Percentiles rank a stretch among this genome's conserved stretches.
phyloP scores from a whole-genome alignment of 2,329 filamentous ascomycete species.

The Trichoderma endophyticum region DNA sequence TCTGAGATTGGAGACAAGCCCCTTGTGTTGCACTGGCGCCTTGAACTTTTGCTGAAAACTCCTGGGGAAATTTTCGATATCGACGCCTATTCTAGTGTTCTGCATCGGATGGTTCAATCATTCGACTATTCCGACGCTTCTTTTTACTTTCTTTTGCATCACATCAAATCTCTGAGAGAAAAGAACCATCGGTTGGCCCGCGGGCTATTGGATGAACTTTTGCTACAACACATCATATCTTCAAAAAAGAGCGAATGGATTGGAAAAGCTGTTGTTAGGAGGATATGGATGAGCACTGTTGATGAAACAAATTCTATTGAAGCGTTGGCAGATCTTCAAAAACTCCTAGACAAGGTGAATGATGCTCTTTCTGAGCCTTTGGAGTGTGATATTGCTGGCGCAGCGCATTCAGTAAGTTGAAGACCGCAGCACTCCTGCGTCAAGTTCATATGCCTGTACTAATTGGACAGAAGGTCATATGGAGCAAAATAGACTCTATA shows the following conservation, averaged over 20 bases:
- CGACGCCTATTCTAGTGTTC: constrained; percentile 47
- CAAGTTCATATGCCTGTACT: not conserved
- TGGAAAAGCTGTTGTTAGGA: constrained; percentile 65
- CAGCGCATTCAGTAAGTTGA: constrained; percentile 61
- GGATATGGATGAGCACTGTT: constrained; percentile 62
- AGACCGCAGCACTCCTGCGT: too few species aligned
- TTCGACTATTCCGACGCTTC: constrained; percentile 59
- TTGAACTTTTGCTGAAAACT: constrained; percentile 60
- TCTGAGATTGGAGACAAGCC: constrained; percentile 61
- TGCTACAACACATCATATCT: constrained; percentile 54
- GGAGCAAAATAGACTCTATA: constrained; percentile 69
- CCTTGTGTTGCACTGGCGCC: constrained; percentile 62
- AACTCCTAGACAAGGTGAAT: constrained; percentile 36
- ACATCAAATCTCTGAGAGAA: constrained; percentile 62
- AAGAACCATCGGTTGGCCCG: constrained; percentile 49
- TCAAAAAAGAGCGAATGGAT: constrained; percentile 56
- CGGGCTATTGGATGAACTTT: constrained; percentile 59
- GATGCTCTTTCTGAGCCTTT: constrained; percentile 47
- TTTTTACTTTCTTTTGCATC: constrained; percentile 64
- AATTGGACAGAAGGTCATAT: constrained; percentile 60
- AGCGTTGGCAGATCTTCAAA: constrained; percentile 21
- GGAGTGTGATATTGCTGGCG: constrained; percentile 59
- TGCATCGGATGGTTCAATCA: constrained; percentile 60
- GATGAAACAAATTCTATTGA: constrained; percentile 35
- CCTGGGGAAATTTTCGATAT: constrained; percentile 48